Base-by-base conservation (phyloP, 1,139 yeast genomes). In the Entelexis paramagnoliae region DNA sequence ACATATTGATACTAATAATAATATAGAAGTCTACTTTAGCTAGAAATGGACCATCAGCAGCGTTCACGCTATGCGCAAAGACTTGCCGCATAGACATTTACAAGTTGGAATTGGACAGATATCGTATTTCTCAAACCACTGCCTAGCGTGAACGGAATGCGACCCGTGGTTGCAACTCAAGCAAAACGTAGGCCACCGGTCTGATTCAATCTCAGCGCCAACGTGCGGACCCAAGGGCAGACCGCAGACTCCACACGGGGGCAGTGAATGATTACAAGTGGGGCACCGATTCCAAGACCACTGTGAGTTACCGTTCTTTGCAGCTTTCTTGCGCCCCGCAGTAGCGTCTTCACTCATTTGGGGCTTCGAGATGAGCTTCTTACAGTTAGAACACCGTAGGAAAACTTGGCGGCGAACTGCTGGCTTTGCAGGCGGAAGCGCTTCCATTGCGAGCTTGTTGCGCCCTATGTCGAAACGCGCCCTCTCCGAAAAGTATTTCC, bases 31-130 rank as follows among this genome's bases (percentile, higher is more conserved):
- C n/a, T n/a, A n/a, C n/a, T n/a, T n/a, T n/a, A n/a, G n/a, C n/a
- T n/a, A n/a, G n/a, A n/a, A n/a, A n/a, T n/a, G n/a, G n/a, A n/a
- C n/a, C n/a, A n/a, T n/a, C n/a, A n/a, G n/a, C n/a, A n/a, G n/a
- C n/a, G n/a, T n/a, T n/a, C n/a, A n/a, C n/a, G 41, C 16, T 4
- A 22, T 45, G 13, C 46, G 28, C 19, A 42, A 29, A 6, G 46
- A 42, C 19, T 30, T 17, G 8, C 47, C 47, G 14, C 97, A 89
- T 49, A 79, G 72, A 64, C 97, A 91, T 48, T 75, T 73, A 62
- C 97, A 91, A 50, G 88, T 95, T 0, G 97, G 96, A 2, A 89
- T 95, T 0, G 98, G 96, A 64, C 98, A 91, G 2, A 85, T 78
- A 53, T 77, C 78, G 62, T 89, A 95, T 64, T 81, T 82, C 19